These are phyloP conservation scores for Amylostereum chailletii DNA, from an alignment of 1,284 basidiomycete genomes.

Conservation along the genomic window DNA sequence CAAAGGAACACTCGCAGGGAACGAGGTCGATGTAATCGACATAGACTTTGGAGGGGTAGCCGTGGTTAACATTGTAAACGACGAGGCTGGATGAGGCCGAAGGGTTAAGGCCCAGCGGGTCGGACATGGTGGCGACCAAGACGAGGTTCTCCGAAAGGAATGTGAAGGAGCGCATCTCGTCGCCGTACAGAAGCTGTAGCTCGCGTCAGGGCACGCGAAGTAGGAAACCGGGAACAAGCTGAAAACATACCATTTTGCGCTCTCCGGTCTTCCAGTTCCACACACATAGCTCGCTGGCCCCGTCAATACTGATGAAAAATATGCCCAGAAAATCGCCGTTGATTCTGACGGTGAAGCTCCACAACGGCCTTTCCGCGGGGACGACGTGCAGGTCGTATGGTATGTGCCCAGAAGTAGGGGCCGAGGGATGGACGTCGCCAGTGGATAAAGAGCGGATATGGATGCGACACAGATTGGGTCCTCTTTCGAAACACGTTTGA, in stretches of 20 bases:
- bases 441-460: background rate
- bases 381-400: background rate
- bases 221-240: background rate
- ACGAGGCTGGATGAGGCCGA: background rate
- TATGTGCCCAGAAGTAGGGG: background rate
- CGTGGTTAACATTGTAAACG: background rate
- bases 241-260: background rate
- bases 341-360: background rate
- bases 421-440: background rate
- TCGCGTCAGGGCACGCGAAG: background rate
- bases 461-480: background rate
- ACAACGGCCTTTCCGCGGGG: background rate
- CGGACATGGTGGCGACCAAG: background rate
- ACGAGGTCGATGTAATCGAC: background rate
- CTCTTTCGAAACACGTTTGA: background rate
- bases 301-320: background rate
- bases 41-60: background rate
- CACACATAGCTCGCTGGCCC: background rate
- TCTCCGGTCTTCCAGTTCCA: background rate
- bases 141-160: background rate
- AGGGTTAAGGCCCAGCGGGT: too few relatives aligned
- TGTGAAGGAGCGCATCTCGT: background rate
- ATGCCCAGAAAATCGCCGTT: background rate
- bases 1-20: background rate
- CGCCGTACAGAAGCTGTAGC: background rate